Evolutionary conservation across 116 monocot genomes (phyloP).

Genomic region (Cymodocea nodosa): DNA sequence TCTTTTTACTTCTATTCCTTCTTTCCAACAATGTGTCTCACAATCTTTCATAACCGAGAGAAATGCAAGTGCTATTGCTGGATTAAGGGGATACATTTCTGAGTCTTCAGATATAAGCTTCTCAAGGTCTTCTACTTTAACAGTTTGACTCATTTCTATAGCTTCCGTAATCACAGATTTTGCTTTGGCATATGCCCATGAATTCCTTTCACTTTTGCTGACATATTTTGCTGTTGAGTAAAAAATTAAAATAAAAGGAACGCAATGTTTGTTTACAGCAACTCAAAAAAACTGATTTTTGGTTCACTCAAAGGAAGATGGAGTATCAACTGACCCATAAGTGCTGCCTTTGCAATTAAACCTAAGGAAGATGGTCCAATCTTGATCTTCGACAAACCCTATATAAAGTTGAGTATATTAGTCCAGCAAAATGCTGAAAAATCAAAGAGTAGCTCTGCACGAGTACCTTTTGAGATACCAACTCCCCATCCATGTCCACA

Average conservation of each 20-base stretch:
- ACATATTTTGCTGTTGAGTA: conserved; percentile 60
- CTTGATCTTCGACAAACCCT: conserved; percentile 76
- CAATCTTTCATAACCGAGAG: conserved; percentile 64
- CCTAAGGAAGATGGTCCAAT: conserved; percentile 71
- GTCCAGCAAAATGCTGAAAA: neutral
- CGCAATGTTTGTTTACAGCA: neutral
- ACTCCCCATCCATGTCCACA: conserved; percentile 56
- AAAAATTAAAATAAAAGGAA: conserved; percentile 7
- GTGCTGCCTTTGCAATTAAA: conserved; percentile 72
- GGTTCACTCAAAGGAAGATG: neutral
- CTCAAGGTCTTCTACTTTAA: conserved; percentile 49
- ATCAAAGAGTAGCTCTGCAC: neutral
- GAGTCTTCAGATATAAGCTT: conserved; percentile 37
- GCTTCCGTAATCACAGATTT: conserved; percentile 63
- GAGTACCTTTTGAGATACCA: conserved; percentile 64
- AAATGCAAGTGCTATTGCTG: conserved; percentile 65
- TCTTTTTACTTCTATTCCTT: conserved; percentile 79
- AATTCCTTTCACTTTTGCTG: conserved; percentile 51
- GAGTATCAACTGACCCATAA: conserved; percentile 45
- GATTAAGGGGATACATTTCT: conserved; percentile 48
- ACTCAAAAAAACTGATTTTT: neutral
- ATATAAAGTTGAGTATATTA: neutral
- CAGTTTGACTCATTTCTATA: conserved; percentile 66
- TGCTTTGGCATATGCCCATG: conserved; percentile 62
- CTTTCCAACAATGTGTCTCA: conserved; percentile 70